Percentiles rank a stretch among this genome's conserved stretches.
These are phyloP conservation scores for Populus pruinosa DNA, from an alignment of 345 rosid species.

Conservation along the genomic window DNA sequence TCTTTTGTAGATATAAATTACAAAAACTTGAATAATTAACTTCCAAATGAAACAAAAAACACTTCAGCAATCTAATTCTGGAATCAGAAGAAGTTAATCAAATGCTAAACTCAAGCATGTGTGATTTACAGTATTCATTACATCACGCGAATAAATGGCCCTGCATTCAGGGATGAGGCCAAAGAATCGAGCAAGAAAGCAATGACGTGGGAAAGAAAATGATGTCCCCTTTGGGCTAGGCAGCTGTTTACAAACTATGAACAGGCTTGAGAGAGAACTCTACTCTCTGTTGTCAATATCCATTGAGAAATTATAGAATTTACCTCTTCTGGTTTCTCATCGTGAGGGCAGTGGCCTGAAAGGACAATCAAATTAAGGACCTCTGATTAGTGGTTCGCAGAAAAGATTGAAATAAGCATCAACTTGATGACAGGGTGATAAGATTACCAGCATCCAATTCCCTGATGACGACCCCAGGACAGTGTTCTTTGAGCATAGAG, in stretches of 20 bases:
- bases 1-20: neutral
- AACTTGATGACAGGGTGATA: neutral
- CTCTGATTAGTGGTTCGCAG: neutral
- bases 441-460: constrained; percentile 67
- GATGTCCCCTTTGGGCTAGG: neutral
- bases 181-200: neutral
- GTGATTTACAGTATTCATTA: no score
- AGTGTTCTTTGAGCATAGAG: constrained; percentile 56
- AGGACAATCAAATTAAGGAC: no score
- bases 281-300: constrained; percentile 29
- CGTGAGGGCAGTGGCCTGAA: constrained; percentile 85
- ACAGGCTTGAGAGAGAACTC: constrained; percentile 13
- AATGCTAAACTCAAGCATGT: no score
- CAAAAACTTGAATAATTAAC: no score
- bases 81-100: no score
- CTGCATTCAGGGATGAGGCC: no score
- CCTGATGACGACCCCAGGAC: constrained; percentile 40
- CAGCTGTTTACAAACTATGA: constrained; percentile 6
- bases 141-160: no score
- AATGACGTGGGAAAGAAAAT: neutral
- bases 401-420: neutral
- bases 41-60: neutral
- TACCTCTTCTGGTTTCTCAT: constrained; percentile 69
- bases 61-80: neutral
- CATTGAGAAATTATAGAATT: constrained; percentile 38